A percentile compares a stretch with the other conserved stretches of the same genome.
Conservation (phyloP, 2,329 filamentous ascomycete species). For the Rutstroemia sydowiana region DNA sequence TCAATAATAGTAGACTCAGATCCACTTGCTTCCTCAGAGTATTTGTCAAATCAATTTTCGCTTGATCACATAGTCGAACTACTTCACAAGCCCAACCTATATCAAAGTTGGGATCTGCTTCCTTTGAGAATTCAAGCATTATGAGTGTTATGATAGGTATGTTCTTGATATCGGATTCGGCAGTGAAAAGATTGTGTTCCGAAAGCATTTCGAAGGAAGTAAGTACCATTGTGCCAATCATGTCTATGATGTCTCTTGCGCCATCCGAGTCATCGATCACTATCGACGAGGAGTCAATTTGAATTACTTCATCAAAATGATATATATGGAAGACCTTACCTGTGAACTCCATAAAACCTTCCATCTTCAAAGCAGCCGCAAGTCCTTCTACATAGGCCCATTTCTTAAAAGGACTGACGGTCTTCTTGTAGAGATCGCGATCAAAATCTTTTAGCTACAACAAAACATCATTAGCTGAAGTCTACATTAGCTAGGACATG, state of each 20-base stretch:
- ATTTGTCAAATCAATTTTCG: constrained; percentile 14
- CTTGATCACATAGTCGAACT: constrained; percentile 18
- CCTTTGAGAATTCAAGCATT: constrained; percentile 39
- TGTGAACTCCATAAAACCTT: constrained; percentile 9
- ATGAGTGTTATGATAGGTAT: constrained; percentile 41
- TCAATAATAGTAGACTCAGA: constrained; percentile 8
- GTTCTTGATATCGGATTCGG: constrained; percentile 41
- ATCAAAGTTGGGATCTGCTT: constrained; percentile 40
- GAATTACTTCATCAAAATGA: background rate
- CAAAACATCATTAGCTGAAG: background rate
- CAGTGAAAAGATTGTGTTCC: constrained; percentile 19
- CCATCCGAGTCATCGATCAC: constrained; percentile 16
- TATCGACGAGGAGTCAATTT: background rate
- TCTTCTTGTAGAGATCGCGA: constrained; percentile 17
- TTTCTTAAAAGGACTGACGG: constrained; percentile 14
- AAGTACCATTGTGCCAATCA: constrained; percentile 51
- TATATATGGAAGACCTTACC: constrained; percentile 1
- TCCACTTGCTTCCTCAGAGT: constrained; percentile 14
- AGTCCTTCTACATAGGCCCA: constrained; percentile 19
- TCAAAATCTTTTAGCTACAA: constrained; percentile 18
- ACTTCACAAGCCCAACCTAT: constrained; percentile 49
- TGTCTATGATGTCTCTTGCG: constrained; percentile 32
- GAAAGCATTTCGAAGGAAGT: constrained; percentile 46
- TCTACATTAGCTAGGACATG: background rate
- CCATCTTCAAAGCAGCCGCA: constrained; percentile 11